Percentiles rank a stretch among this genome's conserved stretches.
These are phyloP conservation scores for Arthrobotrys megalospora DNA, from an alignment of 2,329 filamentous ascomycete genomes.

Conservation along the genomic window DNA sequence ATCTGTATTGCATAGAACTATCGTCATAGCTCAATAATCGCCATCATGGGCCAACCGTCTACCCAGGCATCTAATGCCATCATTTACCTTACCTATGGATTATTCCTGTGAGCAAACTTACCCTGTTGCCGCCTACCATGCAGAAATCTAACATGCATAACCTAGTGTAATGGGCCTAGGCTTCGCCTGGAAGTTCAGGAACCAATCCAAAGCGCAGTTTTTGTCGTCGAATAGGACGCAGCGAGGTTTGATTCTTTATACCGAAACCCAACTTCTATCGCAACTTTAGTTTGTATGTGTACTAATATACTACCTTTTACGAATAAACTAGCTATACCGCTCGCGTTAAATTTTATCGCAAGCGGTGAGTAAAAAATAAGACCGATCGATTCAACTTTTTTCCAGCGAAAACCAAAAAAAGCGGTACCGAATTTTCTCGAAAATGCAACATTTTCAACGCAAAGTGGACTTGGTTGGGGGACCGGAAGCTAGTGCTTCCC, in stretches of 20 bases:
- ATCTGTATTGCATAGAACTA: not conserved
- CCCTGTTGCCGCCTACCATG: conserved; percentile 6
- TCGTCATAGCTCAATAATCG: not conserved
- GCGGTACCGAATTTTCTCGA: conserved; percentile 66
- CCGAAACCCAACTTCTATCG: conserved; percentile 51
- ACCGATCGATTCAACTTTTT: conserved; percentile 63
- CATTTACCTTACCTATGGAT: conserved; percentile 83
- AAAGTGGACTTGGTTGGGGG: conserved; percentile 35
- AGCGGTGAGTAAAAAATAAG: conserved; percentile 81
- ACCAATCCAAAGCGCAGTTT: conserved; percentile 79
- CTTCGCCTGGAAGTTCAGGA: conserved; percentile 73
- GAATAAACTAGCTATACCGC: conserved; percentile 76
- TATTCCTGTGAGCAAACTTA: conserved; percentile 76
- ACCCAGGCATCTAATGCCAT: conserved; percentile 84
- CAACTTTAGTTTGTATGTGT: conserved; percentile 6
- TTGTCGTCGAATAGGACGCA: conserved; percentile 84
- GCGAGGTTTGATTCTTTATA: conserved; percentile 76
- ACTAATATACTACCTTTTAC: conserved; percentile 28
- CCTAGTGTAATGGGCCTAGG: conserved; percentile 75
- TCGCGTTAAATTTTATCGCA: conserved; percentile 91
- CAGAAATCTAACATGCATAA: conserved; percentile 25
- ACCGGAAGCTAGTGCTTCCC: not conserved
- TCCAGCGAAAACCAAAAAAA: conserved; percentile 67
- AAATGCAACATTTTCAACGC: conserved; percentile 46
- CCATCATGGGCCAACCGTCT: conserved; percentile 80